Conservation (phyloP, 306 rosid genomes). For the Ceratonia siliqua region DNA sequence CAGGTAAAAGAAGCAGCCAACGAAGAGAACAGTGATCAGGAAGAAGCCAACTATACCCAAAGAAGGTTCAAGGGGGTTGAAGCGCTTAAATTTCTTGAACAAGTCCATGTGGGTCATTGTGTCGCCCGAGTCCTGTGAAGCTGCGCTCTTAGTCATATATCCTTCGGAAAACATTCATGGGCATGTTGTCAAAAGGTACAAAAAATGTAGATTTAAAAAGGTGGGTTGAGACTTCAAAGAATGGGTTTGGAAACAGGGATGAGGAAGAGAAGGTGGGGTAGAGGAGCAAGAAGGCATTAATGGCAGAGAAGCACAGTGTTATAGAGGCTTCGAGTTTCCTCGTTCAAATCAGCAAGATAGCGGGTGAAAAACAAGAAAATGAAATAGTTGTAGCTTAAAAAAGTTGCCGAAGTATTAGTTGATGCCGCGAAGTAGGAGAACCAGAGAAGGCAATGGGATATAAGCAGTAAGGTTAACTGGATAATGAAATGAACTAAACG, state of each 20-base stretch:
- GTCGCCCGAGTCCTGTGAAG: constrained; percentile 37
- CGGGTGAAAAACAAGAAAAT: not conserved
- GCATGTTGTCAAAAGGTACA: not conserved
- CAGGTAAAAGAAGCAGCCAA: constrained; percentile 56
- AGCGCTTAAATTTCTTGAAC: constrained; percentile 65
- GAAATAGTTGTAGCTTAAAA: not conserved
- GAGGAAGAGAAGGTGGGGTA: constrained; percentile 26
- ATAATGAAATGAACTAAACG: too few species aligned
- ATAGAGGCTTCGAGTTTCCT: not conserved
- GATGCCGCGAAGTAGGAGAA: not conserved
- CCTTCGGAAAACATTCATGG: not conserved
- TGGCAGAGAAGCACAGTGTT: constrained; percentile 15
- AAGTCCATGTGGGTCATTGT: constrained; percentile 49
- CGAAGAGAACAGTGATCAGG: constrained; percentile 48
- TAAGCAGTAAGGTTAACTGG: too few species aligned
- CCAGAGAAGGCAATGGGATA: not conserved
- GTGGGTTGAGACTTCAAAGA: constrained; percentile 10
- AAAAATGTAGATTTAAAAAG: constrained; percentile 18
- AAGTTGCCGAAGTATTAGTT: not conserved
- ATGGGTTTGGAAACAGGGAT: not conserved
- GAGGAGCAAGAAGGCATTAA: constrained; percentile 28
- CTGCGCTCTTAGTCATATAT: constrained; percentile 45
- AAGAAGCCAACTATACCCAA: constrained; percentile 51
- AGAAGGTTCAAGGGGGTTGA: constrained; percentile 61
- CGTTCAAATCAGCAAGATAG: not conserved